Evolutionary conservation across 2,329 filamentous ascomycete genomes (phyloP), one percentile per base, ranked within the genome.

Genomic region (Scortechinia acanthostroma): DNA sequence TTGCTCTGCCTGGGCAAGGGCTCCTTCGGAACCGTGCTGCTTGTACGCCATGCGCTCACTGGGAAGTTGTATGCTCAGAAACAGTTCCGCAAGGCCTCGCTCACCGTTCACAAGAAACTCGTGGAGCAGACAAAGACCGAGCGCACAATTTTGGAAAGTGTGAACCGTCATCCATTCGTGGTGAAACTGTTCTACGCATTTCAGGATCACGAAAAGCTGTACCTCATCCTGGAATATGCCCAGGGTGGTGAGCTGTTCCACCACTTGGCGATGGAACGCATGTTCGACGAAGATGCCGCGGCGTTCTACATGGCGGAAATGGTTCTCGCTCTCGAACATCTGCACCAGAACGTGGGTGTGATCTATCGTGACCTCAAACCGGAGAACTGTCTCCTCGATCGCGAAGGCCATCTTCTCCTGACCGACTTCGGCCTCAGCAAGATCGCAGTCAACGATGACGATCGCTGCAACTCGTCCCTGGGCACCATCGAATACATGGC

Each of bases 281-380:
- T 97, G 88, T 97, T 98, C 54, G 76, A 86, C 14, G 91, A 97
- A 65, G 76, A 87, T 15, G 86, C 86, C 2, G 87, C 91, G 0
- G 88, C 91, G 1, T 98, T 97, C 64, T 98, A 98, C 74, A 95
- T 97, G 88, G 94, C 90, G 0, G 91, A 98, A 68, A 94, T 98
- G 82, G 82, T 95, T 3, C 79, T 98, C 20, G 94, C 93, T 22
- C 77, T 98, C 42, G 88, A 91, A 28, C 91, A 98, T 63, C 77
- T 98, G 21, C 93, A 98, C 66, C 83, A 87, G 53, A 90, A 86
- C 50, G 80, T 97, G 19, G 91, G 93, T 15, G 91, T 98, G 43
- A 85, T 98, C 51, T 98, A 98, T 65, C 88, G 93, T 49, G 93
- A 98, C 59, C 74, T 98, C 48, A 98, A 98, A 71, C 93, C 93